Conservation (phyloP, 345 rosid species). For the Xanthoceras sorbifolium region DNA sequence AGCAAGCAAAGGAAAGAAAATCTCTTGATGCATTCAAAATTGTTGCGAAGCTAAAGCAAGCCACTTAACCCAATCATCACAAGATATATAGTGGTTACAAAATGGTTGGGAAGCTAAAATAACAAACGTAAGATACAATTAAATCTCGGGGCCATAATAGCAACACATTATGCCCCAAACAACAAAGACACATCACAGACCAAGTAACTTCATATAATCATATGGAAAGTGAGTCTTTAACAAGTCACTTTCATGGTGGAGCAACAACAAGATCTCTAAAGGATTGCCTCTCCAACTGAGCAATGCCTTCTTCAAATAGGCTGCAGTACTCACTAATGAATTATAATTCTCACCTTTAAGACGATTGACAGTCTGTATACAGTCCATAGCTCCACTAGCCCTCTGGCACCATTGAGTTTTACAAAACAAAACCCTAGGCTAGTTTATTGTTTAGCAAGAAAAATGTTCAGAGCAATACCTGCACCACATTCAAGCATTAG, state of each 20-base stretch:
- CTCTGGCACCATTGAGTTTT: slow-evolving; percentile 50
- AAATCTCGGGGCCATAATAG: neutral
- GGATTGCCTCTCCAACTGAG: neutral
- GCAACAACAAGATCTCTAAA: neutral
- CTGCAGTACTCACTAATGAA: slow-evolving; percentile 5
- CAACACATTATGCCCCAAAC: neutral
- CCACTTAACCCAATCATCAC: neutral
- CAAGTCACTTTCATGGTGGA: neutral
- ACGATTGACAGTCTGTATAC: slow-evolving; percentile 38
- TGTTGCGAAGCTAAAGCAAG: neutral
- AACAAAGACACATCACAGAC: neutral
- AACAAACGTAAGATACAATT: neutral
- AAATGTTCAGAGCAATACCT: slow-evolving; percentile 27
- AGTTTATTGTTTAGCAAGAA: slow-evolving; percentile 21
- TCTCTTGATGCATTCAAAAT: neutral
- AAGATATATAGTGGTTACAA: neutral
- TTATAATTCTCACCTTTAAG: slow-evolving; percentile 45
- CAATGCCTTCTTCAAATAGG: slow-evolving; percentile 3
- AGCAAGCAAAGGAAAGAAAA: neutral
- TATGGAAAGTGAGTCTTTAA: neutral
- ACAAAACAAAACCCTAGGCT: slow-evolving; percentile 30
- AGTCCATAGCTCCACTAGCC: slow-evolving; percentile 55
- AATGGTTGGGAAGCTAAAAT: neutral
- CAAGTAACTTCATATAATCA: neutral
- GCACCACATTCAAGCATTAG: slow-evolving; percentile 21